phyloP scores from a whole-genome alignment of 768 basidiomycete genomes.

The Zangia roseola region DNA sequence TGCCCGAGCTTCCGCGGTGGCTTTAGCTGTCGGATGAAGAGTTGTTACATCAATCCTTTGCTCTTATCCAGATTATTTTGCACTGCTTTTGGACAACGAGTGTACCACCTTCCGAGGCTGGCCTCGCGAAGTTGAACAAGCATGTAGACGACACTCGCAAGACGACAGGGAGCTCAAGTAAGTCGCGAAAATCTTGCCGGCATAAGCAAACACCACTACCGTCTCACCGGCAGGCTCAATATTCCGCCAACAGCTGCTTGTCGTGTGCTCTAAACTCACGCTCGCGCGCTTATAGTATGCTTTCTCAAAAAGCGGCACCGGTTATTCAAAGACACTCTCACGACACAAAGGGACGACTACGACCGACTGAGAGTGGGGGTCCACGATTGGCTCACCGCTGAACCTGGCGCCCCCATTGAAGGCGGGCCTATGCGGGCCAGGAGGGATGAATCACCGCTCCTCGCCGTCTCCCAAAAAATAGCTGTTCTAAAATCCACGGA shows the following conservation, averaged over 20 bases:
- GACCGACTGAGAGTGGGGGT: no score
- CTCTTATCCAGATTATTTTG: slow-evolving; percentile 77
- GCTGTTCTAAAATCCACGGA: background rate
- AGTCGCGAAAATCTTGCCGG: no score
- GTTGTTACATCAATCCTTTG: slow-evolving; percentile 83
- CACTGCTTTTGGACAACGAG: slow-evolving; percentile 68
- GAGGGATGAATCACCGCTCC: no score
- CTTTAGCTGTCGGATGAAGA: slow-evolving; percentile 91
- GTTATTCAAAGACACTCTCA: no score
- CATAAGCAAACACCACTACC: background rate
- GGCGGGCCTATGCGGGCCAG: no score
- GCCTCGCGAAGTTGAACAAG: slow-evolving; percentile 65
- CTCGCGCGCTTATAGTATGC: no score
- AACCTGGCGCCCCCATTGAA: no score
- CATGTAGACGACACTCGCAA: slow-evolving; percentile 60
- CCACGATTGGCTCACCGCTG: no score
- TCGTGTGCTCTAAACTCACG: no score
- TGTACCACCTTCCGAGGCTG: slow-evolving; percentile 52
- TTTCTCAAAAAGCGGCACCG: no score
- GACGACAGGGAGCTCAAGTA: slow-evolving; percentile 41
- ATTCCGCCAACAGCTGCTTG: no score
- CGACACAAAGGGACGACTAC: no score
- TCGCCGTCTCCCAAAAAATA: background rate
- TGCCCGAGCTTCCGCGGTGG: slow-evolving; percentile 83
- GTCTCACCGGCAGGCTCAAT: background rate